phyloP scores from a whole-genome alignment of 805 yeast species.

The Saturnispora dispora region DNA sequence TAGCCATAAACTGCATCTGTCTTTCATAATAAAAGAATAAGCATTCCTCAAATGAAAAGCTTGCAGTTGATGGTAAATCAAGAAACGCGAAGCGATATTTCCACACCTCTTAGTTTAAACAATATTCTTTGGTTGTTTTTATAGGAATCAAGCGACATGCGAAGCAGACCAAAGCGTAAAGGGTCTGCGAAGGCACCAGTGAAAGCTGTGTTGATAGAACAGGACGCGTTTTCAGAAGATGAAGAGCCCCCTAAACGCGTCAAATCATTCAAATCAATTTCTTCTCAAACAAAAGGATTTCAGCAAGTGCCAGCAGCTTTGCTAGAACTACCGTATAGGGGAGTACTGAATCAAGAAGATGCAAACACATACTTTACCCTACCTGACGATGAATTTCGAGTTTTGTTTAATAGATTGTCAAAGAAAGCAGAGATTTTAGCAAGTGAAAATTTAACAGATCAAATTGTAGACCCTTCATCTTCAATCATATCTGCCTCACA shows the following conservation, averaged over 20 bases:
- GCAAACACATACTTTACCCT: constrained; percentile 52
- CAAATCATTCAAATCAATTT: neutral
- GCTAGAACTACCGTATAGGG: constrained; percentile 59
- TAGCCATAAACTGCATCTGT: too few relatives aligned
- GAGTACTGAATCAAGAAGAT: constrained; percentile 49
- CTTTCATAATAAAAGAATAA: too few relatives aligned
- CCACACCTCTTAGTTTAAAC: too few relatives aligned
- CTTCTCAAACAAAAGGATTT: constrained; percentile 3
- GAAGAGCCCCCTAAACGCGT: neutral
- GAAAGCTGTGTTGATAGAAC: neutral
- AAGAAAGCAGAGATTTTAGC: constrained; percentile 33
- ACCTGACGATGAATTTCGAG: constrained; percentile 35
- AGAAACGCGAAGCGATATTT: neutral
- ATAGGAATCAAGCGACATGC: neutral
- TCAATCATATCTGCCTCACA: neutral
- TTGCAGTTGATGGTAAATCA: neutral
- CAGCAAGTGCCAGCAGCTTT: constrained; percentile 16
- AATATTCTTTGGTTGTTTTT: neutral
- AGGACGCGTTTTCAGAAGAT: neutral
- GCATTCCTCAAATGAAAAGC: neutral
- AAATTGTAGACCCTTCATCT: neutral
- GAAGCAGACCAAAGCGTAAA: neutral
- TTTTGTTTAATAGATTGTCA: constrained; percentile 34
- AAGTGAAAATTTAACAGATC: constrained; percentile 17
- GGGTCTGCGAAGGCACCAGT: constrained; percentile 6